Evolutionary conservation across 1,139 yeast species (phyloP).

Genomic region (Saccharomycopsis hybrid): DNA sequence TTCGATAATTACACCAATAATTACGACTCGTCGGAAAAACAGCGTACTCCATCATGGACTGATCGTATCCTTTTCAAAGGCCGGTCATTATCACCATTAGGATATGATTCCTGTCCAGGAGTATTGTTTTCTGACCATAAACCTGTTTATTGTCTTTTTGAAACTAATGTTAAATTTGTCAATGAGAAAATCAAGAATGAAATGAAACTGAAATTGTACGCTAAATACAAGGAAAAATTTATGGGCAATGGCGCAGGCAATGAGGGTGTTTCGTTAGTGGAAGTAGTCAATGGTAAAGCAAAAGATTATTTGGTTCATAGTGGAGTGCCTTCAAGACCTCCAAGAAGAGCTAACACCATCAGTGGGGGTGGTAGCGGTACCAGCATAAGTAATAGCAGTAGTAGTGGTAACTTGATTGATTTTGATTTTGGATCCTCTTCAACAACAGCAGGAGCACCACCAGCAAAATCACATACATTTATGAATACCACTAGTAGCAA

Average conservation of each 20-base stretch:
- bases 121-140: constrained; percentile 80
- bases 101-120: constrained; percentile 51
- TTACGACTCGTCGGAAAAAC: constrained; percentile 87
- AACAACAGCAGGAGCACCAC: too few species aligned
- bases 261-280: constrained; percentile 7
- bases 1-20: constrained; percentile 73
- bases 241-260: constrained; percentile 16
- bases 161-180: constrained; percentile 54
- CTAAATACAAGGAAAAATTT: constrained; percentile 35
- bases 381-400: too few species aligned
- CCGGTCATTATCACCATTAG: constrained; percentile 45
- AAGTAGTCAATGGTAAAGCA: constrained; percentile 18
- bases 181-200: constrained; percentile 49
- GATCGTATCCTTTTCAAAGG: constrained; percentile 74
- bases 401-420: not conserved
- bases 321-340: not conserved
- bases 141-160: constrained; percentile 78
- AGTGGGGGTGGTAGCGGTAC: too few species aligned
- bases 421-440: too few species aligned
- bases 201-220: constrained; percentile 46
- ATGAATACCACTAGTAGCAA: too few species aligned
- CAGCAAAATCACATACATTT: not conserved
- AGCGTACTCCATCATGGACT: constrained; percentile 95
- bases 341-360: constrained; percentile 5
- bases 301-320: too few species aligned